These are phyloP conservation scores for Byssothecium circinans DNA, from an alignment of 2,329 filamentous ascomycete species.

Conservation along the genomic window DNA sequence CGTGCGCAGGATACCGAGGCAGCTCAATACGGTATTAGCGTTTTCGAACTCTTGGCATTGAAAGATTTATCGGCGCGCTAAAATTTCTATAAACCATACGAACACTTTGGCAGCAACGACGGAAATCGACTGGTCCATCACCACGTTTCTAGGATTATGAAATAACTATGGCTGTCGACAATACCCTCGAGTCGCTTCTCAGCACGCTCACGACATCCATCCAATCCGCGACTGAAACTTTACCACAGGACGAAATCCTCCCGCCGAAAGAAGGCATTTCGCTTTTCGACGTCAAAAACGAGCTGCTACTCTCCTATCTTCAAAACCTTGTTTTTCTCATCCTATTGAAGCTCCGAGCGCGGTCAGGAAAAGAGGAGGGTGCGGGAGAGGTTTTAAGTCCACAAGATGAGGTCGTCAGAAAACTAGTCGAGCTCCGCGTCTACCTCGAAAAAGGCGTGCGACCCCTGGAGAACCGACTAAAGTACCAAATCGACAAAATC, in stretches of 20 bases:
- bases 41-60: constrained; percentile 3
- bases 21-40: background rate
- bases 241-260: constrained; percentile 63
- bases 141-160: background rate
- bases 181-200: constrained; percentile 45
- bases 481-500: constrained; percentile 95
- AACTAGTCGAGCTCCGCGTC: constrained; percentile 86
- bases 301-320: constrained; percentile 92
- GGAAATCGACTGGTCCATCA: background rate
- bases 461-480: constrained; percentile 84
- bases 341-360: constrained; percentile 69
- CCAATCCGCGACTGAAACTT: constrained; percentile 58
- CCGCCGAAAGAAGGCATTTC: constrained; percentile 88
- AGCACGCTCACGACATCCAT: constrained; percentile 59
- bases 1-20: background rate
- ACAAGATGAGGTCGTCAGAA: constrained; percentile 72
- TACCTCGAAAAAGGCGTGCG: constrained; percentile 92
- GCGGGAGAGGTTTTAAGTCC: constrained; percentile 48
- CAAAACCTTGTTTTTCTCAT: constrained; percentile 92
- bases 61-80: background rate
- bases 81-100: constrained; percentile 8
- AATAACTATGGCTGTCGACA: constrained; percentile 43
- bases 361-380: constrained; percentile 27
- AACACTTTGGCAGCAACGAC: background rate
- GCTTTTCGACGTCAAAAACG: constrained; percentile 92